Base-by-base conservation (phyloP, 2,329 filamentous ascomycete species). In the Xylariaceae sp. region DNA sequence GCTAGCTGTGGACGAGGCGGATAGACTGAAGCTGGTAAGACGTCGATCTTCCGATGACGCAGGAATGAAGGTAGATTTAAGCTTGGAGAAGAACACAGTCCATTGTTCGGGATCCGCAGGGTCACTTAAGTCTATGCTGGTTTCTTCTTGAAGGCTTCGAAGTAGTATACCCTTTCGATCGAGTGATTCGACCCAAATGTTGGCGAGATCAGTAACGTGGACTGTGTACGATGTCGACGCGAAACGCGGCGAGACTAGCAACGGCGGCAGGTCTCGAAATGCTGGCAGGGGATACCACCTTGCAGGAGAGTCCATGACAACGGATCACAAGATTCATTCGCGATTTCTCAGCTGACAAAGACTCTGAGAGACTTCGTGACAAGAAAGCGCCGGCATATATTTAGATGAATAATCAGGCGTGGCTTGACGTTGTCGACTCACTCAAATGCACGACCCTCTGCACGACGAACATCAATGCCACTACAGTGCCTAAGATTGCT, bases 41-140 rank as follows among this genome's bases (percentile, higher is more conserved):
- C 59, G 57, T 48, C 73, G 70, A 29, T 66, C 67, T n/a, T 8
- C 30, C 16, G 59, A 56, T 29, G 65, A 64, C 16, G 55, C 77
- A 43, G 49, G 68, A 66, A 69, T 74, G 55, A 79, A 63, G 22
- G 74, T 72, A 31, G 66, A 65, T 37, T 68, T 63, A 15, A 91
- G 67, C 53, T 84, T 82, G 17, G 76, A 70, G 12, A 90, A 66
- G 38, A 91, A 79, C 38, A 81, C 80, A 19, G 65, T 59, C 64
- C 87, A 78, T 54, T 91, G 86, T 38, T 79, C 76, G 0, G 72
- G 67, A 45, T 83, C 82, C 13, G 56, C 62, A 26, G n/a, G n/a
- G 50, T 85, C 81, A 56, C 76, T 81, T 1, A 87, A 81, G 57
- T 91, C 85, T 46, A 91, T 89, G 46, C 77, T 81, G 13, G 83